Conservation (phyloP, 495 filamentous ascomycete genomes). For the Podospora sp. region DNA sequence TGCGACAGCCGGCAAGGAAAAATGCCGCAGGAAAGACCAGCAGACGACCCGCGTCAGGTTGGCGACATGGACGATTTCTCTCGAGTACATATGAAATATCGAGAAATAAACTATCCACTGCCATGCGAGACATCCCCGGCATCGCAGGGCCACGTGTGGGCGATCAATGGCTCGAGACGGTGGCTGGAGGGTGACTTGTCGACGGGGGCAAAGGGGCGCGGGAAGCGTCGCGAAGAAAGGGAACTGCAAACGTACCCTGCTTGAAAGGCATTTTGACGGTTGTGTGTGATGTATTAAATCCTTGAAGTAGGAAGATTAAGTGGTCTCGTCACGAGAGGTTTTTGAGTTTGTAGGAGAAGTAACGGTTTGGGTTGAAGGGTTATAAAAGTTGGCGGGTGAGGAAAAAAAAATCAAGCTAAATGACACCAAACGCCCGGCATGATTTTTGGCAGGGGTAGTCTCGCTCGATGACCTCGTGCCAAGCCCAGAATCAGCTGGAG, state of each 20-base stretch:
- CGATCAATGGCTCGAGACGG: constrained; percentile 27
- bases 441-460: constrained; percentile 16
- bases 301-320: neutral
- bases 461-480: constrained; percentile 28
- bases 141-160: neutral
- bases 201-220: constrained; percentile 20
- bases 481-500: constrained; percentile 20
- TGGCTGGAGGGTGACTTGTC: constrained; percentile 14
- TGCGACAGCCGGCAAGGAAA: constrained; percentile 29
- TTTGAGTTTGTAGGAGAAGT: neutral
- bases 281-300: constrained; percentile 19
- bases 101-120: neutral
- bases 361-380: constrained; percentile 6
- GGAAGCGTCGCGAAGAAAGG: constrained; percentile 1
- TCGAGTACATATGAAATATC: neutral
- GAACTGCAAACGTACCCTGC: constrained; percentile 42
- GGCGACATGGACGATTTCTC: neutral
- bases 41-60: constrained; percentile 8
- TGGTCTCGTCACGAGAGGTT: neutral
- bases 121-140: neutral
- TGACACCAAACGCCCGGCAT: constrained; percentile 14
- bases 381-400: constrained; percentile 12
- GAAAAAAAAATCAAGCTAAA: constrained; percentile 14
- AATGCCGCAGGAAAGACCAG: constrained; percentile 39
- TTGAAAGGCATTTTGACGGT: constrained; percentile 49